These are phyloP conservation scores for Firmiana major DNA, from an alignment of 345 rosid genomes.

Conservation along the genomic window DNA sequence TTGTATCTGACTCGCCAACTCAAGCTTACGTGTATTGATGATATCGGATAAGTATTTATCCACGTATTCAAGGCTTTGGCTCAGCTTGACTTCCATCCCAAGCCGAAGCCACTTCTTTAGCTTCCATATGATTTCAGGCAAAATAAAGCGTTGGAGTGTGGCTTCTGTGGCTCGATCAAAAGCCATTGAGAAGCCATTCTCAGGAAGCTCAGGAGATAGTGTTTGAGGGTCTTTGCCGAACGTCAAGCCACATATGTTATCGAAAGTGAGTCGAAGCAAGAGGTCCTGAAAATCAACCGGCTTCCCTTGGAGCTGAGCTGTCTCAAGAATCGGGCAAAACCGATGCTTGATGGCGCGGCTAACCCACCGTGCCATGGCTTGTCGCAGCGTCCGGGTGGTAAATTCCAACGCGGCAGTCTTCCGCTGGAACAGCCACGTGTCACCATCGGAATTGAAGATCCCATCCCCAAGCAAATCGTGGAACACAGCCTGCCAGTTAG, in stretches of 20 bases:
- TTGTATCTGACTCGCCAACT: conserved; percentile 33
- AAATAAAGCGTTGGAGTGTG: conserved; percentile 53
- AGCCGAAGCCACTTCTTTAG: conserved; percentile 53
- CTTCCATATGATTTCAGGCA: conserved; percentile 62
- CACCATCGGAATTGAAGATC: conserved; percentile 69
- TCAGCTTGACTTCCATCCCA: conserved; percentile 56
- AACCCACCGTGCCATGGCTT: conserved; percentile 79
- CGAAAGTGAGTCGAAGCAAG: conserved; percentile 66
- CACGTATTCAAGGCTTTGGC: conserved; percentile 51
- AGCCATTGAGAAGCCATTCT: conserved; percentile 56
- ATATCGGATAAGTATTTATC: conserved; percentile 49
- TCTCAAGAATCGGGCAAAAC: conserved; percentile 54
- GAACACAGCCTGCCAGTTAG: conserved; percentile 67
- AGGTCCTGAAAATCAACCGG: conserved; percentile 66
- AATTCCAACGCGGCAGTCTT: conserved; percentile 78
- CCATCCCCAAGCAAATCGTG: conserved; percentile 72
- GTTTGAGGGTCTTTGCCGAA: conserved; percentile 70
- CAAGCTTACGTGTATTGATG: conserved; percentile 54
- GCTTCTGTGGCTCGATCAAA: conserved; percentile 79
- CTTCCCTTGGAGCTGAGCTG: conserved; percentile 35
- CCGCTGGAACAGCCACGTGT: conserved; percentile 71
- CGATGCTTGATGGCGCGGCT: conserved; percentile 59
- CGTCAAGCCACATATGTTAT: conserved; percentile 73
- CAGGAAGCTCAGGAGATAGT: conserved; percentile 46
- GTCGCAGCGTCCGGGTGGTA: conserved; percentile 67